Conservation (phyloP, 805 yeast species). For the Suhomyces sp. region DNA sequence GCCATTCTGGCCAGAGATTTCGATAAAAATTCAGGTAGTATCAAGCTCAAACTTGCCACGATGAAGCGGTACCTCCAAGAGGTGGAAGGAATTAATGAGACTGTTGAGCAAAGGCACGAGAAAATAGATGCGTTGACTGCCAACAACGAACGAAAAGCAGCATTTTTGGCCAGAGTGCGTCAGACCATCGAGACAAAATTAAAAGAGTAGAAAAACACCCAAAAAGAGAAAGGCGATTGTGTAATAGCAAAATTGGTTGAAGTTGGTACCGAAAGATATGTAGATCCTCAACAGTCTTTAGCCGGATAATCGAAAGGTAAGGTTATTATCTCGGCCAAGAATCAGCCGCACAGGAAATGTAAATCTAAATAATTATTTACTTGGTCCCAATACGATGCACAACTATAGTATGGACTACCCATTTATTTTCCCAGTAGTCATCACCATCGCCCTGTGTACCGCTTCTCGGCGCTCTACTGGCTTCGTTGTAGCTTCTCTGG, state of each 20-base stretch:
- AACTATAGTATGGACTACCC: too few relatives aligned
- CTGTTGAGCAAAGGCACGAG: slow-evolving; percentile 33
- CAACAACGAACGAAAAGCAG: slow-evolving; percentile 26
- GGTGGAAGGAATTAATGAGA: slow-evolving; percentile 45
- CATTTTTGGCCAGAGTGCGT: slow-evolving; percentile 19
- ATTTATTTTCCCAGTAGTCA: too few relatives aligned
- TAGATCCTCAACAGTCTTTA: not conserved
- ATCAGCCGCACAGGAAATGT: not conserved
- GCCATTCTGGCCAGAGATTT: slow-evolving; percentile 39
- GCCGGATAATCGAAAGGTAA: not conserved
- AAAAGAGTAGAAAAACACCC: not conserved
- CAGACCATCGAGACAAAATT: slow-evolving; percentile 11
- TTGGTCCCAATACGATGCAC: not conserved
- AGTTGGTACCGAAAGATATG: not conserved
- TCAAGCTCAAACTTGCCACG: slow-evolving; percentile 39
- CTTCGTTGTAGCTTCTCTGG: too few relatives aligned
- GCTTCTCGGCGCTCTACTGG: too few relatives aligned
- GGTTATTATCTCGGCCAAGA: not conserved
- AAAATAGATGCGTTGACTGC: slow-evolving; percentile 31
- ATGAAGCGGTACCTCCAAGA: slow-evolving; percentile 35
- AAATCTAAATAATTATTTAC: not conserved
- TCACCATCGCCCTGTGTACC: too few relatives aligned
- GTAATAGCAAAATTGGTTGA: not conserved
- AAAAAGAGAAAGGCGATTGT: not conserved
- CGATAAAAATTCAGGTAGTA: slow-evolving; percentile 44